A percentile compares a stretch with the other conserved stretches of the same genome.
phyloP scores from a whole-genome alignment of 164 flowering plant genomes.

The Piper longum region DNA sequence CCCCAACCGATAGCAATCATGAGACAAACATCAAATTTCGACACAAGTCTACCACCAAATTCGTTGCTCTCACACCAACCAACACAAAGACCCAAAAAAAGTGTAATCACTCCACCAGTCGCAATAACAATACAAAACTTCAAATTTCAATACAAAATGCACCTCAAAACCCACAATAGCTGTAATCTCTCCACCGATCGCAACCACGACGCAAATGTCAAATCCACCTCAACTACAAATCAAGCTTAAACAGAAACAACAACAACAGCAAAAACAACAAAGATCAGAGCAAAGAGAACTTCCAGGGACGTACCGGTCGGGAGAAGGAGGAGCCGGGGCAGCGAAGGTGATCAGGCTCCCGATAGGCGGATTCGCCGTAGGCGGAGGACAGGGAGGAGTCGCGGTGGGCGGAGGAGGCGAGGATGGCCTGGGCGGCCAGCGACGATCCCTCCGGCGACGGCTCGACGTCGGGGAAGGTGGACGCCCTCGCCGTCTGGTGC shows the following conservation, averaged over 20 bases:
- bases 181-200: too few relatives aligned
- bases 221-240: too few relatives aligned
- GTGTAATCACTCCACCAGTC: too few relatives aligned
- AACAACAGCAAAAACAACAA: not conserved
- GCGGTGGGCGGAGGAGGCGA: slow-evolving; percentile 62
- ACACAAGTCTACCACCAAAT: too few relatives aligned
- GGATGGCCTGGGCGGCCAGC: slow-evolving; percentile 78
- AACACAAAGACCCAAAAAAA: too few relatives aligned
- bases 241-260: not conserved
- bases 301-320: not conserved
- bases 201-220: too few relatives aligned
- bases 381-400: slow-evolving; percentile 52
- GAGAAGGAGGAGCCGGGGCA: slow-evolving; percentile 5
- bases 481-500: slow-evolving; percentile 18
- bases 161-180: too few relatives aligned
- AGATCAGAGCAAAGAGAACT: not conserved
- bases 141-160: too few relatives aligned
- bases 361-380: slow-evolving; percentile 24
- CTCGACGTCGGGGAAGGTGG: slow-evolving; percentile 16
- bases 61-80: too few relatives aligned
- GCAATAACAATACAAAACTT: too few relatives aligned
- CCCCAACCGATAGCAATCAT: too few relatives aligned
- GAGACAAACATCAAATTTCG: too few relatives aligned
- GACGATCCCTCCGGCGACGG: slow-evolving; percentile 18
- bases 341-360: slow-evolving; percentile 2